Evolutionary conservation across 371 early-diverging fungal genomes (phyloP), one percentile per base, ranked within the genome.

Genomic region (Mucor ambiguus): DNA sequence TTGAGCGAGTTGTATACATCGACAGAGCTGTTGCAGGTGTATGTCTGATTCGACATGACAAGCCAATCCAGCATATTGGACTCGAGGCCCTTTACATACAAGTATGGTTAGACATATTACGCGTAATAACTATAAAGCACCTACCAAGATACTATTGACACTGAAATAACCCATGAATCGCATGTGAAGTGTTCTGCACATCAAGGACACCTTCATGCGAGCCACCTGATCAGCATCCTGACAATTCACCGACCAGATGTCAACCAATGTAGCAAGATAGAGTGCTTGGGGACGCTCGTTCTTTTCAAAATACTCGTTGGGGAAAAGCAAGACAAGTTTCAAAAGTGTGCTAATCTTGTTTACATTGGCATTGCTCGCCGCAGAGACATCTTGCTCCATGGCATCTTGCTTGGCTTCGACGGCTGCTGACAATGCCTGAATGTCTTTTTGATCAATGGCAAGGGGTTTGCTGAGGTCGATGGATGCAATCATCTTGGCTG

Each of bases 231-330:
- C 74, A 0, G 78, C 75, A 16, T 49, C 41, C 28, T 58, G 24
- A 33, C 58, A 61, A n/a, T 62, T 64, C 6, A 75, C 70, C 11
- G 74, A 63, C 69, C 77, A 81, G 11, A 71, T 66, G 41, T 87
- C 87, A n/a, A 82, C 32, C 16, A 83, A 61, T 0, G 77, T 75
- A 67, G 76, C 69, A 22, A 83, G 60, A 35, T 71, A 63, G 32
- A 87, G 37, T 11, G 75, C 61, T 11, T 78, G 70, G 29, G 79
- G 70, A 29, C 86, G 79, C 28, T 87, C 77, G 18, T 65, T 67
- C 65, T 80, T 83, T 57, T 78, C 79, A 65, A 76, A 85, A 54
- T 82, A 85, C 52, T 85, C 87, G 54, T 76, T 73, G 1, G 87
- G 87, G 60, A 87, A 80, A 3, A 85, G 67, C 41, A 81, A 76